Evolutionary conservation across 2,329 filamentous ascomycete genomes (phyloP), one percentile per base, ranked within the genome.

Genomic region (Fusarium concolor): DNA sequence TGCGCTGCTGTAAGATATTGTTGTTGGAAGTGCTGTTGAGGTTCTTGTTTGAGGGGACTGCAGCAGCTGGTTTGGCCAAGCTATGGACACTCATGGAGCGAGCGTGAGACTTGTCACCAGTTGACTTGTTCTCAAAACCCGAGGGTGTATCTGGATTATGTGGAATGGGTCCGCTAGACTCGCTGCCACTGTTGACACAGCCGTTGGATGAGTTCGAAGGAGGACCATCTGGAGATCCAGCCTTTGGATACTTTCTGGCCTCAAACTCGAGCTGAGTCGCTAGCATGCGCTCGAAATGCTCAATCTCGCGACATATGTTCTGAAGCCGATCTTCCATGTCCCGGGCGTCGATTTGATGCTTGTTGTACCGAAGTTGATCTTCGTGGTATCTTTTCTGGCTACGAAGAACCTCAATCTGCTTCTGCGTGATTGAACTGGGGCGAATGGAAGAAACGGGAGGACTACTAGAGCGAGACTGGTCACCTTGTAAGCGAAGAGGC

Each of bases 291-390:
- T 87, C 84, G 58, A 89, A 87, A 42, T 83, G 79, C 26, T 78
- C 75, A 56, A 89, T 83, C 31, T 82, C 81, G 22, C 79, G 75
- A n/a, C 79, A 76, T 58, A 87, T 73, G 35, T 78, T 73, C 35
- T 78, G 72, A 5, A 68, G 43, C 79, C 81, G 42, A 82, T 80
- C 26, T 77, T 84, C 80, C 74, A 87, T 83, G 33, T 80, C 76
- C 63, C 80, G 82, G 67, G 87, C 86, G 59, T 90, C 87, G 64
- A 89, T 87, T 68, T 89, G 87, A 65, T 89, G 86, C 67, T 83
- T 85, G 72, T 90, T 89, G 79, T 86, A 88, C 52, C 84, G 82
- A 43, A 90, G 76, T 67, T 90, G 87, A 61, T 87, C 84, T 65
- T 89, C 84, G 39, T 85, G 80, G 58, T 85, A 84, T 70, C 84